Percentiles rank a stretch among this genome's conserved stretches.
Conservation (phyloP, 352 stramenopile species). For the Pythium guiyangense region DNA sequence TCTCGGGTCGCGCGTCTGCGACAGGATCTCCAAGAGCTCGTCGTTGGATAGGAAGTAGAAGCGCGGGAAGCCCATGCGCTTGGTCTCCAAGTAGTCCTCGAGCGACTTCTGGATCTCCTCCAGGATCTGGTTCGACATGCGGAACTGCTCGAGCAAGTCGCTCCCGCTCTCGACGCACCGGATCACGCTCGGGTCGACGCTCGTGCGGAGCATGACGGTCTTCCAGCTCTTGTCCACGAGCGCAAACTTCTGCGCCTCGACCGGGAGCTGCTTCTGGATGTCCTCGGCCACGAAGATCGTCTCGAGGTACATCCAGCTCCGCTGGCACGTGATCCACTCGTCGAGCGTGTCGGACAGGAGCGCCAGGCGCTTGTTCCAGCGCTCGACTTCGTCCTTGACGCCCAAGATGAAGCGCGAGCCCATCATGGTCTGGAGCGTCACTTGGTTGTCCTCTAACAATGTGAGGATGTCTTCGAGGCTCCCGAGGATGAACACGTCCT, state of each 20-base stretch:
- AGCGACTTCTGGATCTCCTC: constrained; percentile 92
- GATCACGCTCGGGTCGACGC: constrained; percentile 71
- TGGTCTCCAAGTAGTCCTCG: constrained; percentile 91
- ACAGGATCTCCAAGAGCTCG: constrained; percentile 89
- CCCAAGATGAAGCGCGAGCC: constrained; percentile 89
- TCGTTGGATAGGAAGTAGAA: constrained; percentile 94
- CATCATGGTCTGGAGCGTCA: constrained; percentile 92
- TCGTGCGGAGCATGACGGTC: constrained; percentile 75
- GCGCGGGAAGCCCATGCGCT: constrained; percentile 88
- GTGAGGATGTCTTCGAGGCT: constrained; percentile 89
- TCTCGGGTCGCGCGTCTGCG: constrained; percentile 84
- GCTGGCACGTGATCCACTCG: constrained; percentile 82
- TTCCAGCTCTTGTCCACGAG: constrained; percentile 87
- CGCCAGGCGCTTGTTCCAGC: constrained; percentile 86
- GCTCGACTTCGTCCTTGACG: constrained; percentile 89
- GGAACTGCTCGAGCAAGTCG: constrained; percentile 80
- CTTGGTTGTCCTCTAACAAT: constrained; percentile 90
- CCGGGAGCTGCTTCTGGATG: constrained; percentile 85
- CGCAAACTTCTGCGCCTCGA: constrained; percentile 83
- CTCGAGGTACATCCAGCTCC: constrained; percentile 89
- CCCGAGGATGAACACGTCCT: constrained; percentile 88
- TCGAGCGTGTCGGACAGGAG: constrained; percentile 81
- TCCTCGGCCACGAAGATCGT: constrained; percentile 88
- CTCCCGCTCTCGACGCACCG: constrained; percentile 64
- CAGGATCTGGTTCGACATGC: constrained; percentile 77